These are phyloP conservation scores for Fusarium multiceps DNA, from an alignment of 2,329 filamentous ascomycete species.

Conservation along the genomic window DNA sequence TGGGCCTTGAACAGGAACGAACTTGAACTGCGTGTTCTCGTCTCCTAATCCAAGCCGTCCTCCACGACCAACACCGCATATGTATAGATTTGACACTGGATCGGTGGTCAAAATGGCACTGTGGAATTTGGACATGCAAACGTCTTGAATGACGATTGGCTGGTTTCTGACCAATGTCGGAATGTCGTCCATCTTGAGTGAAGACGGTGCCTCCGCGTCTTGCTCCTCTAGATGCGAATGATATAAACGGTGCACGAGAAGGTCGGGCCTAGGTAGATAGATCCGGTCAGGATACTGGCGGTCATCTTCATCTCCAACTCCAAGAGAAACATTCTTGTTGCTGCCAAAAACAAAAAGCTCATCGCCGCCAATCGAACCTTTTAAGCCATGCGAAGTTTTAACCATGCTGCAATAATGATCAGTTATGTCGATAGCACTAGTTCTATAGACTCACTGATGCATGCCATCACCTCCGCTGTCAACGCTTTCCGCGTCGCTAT, in stretches of 20 bases:
- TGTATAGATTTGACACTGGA: conserved; percentile 87
- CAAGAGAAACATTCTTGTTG: conserved; percentile 93
- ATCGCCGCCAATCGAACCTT: conserved; percentile 66
- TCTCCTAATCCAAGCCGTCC: conserved; percentile 90
- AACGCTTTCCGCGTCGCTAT: conserved; percentile 67
- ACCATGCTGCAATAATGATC: conserved; percentile 33
- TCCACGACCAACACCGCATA: conserved; percentile 91
- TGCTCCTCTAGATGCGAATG: conserved; percentile 70
- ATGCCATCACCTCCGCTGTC: conserved; percentile 52
- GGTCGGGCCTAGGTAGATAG: conserved; percentile 77
- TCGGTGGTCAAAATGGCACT: conserved; percentile 90
- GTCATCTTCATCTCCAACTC: conserved; percentile 95
- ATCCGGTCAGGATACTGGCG: conserved; percentile 92
- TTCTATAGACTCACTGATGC: conserved; percentile 45
- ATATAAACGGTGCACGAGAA: conserved; percentile 79
- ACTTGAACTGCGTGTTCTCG: conserved; percentile 88
- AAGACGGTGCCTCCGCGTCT: conserved; percentile 48
- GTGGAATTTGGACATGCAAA: conserved; percentile 90
- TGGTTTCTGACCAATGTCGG: conserved; percentile 78
- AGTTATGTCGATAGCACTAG: conserved; percentile 16
- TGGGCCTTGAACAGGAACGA: conserved; percentile 82
- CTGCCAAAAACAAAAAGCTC: conserved; percentile 95
- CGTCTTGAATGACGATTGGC: conserved; percentile 81
- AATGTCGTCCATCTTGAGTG: conserved; percentile 62
- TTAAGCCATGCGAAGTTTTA: conserved; percentile 32